These are phyloP conservation scores for Amanita fuliginea DNA, from an alignment of 768 basidiomycete genomes.

Conservation along the genomic window DNA sequence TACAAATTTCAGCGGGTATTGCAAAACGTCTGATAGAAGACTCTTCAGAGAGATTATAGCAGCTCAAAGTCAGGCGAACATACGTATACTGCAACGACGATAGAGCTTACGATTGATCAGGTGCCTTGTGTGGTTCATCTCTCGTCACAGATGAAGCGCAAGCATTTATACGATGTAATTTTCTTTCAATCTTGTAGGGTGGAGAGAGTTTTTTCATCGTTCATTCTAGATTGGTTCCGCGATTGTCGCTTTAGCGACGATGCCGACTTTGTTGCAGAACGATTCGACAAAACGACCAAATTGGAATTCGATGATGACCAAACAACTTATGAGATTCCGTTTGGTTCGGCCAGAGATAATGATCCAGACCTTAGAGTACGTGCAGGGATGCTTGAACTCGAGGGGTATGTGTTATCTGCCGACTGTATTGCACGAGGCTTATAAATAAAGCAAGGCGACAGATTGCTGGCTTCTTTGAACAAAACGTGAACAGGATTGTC, in stretches of 20 bases:
- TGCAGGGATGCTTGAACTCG: conserved; percentile 29
- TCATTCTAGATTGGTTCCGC: conserved; percentile 19
- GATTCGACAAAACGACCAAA: conserved; percentile 34
- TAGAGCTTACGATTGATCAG: not conserved
- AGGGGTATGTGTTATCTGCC: conserved; percentile 12
- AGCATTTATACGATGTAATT: not conserved
- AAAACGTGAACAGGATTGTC: not conserved
- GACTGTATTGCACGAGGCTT: not conserved
- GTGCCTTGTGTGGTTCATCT: conserved; percentile 1
- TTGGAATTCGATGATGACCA: conserved; percentile 22
- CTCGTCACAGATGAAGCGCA: conserved; percentile 5
- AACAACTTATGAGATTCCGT: conserved; percentile 28
- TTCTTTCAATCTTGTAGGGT: not conserved
- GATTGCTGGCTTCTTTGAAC: conserved; percentile 5
- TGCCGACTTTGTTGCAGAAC: conserved; percentile 21
- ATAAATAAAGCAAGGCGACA: conserved; percentile 2
- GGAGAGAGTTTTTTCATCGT: not conserved
- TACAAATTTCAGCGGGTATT: conserved; percentile 4
- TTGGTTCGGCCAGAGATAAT: conserved; percentile 26
- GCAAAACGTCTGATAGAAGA: not conserved
- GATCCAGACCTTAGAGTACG: conserved; percentile 25
- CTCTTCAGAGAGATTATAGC: conserved; percentile 4
- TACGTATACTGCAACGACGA: too few species aligned
- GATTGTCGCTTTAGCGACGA: conserved; percentile 27
- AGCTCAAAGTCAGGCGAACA: not conserved